Evolutionary conservation across 2,329 filamentous ascomycete species (phyloP).

Genomic region (Penicillium sp.): DNA sequence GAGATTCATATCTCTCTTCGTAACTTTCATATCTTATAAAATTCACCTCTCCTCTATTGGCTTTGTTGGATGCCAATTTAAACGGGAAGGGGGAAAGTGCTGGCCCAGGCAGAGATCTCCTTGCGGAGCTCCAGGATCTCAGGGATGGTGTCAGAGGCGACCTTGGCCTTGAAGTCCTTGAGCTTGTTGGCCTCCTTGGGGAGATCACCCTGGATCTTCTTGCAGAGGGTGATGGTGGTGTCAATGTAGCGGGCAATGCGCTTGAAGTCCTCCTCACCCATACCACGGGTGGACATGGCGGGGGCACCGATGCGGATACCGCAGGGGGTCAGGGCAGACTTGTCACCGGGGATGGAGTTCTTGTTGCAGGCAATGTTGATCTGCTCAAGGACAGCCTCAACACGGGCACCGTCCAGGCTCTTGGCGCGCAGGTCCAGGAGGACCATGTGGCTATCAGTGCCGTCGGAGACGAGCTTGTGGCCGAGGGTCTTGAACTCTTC

Average conservation of each 20-base stretch:
- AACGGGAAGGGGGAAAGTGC: slow-evolving; percentile 82
- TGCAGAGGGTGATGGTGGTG: slow-evolving; percentile 82
- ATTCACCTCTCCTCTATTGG: neutral
- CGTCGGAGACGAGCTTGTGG: slow-evolving; percentile 88
- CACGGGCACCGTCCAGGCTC: slow-evolving; percentile 82
- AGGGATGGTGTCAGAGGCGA: slow-evolving; percentile 71
- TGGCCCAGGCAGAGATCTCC: slow-evolving; percentile 87
- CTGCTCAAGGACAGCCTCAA: slow-evolving; percentile 94
- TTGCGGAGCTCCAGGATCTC: slow-evolving; percentile 84
- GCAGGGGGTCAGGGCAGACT: slow-evolving; percentile 89
- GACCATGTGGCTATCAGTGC: slow-evolving; percentile 96
- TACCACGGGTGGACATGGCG: slow-evolving; percentile 95
- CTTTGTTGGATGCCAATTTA: slow-evolving; percentile 27
- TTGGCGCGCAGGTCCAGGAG: slow-evolving; percentile 89
- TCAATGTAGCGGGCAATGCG: slow-evolving; percentile 89
- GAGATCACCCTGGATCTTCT: slow-evolving; percentile 78
- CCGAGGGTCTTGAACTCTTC: slow-evolving; percentile 67
- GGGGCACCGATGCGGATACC: slow-evolving; percentile 96
- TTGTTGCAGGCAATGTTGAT: slow-evolving; percentile 99
- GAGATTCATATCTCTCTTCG: slow-evolving; percentile 17
- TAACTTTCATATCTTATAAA: slow-evolving; percentile 18
- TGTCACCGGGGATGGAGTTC: slow-evolving; percentile 97
- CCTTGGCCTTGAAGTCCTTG: slow-evolving; percentile 98
- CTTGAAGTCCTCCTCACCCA: slow-evolving; percentile 89
- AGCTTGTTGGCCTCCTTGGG: slow-evolving; percentile 99